Evolutionary conservation across 805 yeast genomes (phyloP).

Genomic region (Metschnikowia santaceciliae): DNA sequence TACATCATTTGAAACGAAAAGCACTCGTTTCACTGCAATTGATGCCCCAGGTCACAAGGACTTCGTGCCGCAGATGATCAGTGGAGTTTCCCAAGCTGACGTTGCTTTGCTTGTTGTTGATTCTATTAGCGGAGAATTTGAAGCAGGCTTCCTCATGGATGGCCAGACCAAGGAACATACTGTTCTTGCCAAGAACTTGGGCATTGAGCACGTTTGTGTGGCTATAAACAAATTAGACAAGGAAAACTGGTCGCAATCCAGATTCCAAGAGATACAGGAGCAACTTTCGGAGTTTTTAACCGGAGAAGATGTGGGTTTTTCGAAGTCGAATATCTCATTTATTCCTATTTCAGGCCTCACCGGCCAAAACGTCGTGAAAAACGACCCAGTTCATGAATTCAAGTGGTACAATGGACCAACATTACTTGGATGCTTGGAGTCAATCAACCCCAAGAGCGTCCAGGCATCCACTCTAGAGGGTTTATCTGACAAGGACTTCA

Average conservation of each 20-base stretch:
- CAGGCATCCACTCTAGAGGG: slow-evolving; percentile 3
- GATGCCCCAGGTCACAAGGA: slow-evolving; percentile 87
- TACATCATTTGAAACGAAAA: slow-evolving; percentile 56
- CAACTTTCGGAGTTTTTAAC: slow-evolving; percentile 50
- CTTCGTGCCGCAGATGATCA: slow-evolving; percentile 82
- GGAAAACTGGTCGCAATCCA: slow-evolving; percentile 49
- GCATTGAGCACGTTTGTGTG: slow-evolving; percentile 56
- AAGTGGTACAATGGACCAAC: slow-evolving; percentile 49
- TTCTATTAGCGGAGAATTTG: slow-evolving; percentile 61
- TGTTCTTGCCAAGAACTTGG: slow-evolving; percentile 60
- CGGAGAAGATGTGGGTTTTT: slow-evolving; percentile 49
- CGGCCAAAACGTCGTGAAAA: slow-evolving; percentile 61
- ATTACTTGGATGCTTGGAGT: slow-evolving; percentile 39
- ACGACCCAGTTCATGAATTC: slow-evolving; percentile 28
- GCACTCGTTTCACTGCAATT: slow-evolving; percentile 59
- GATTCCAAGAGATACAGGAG: slow-evolving; percentile 48
- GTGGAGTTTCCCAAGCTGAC: slow-evolving; percentile 79
- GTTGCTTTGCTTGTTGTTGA: slow-evolving; percentile 71
- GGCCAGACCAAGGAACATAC: slow-evolving; percentile 84
- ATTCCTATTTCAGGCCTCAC: slow-evolving; percentile 68
- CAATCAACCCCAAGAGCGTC: slow-evolving; percentile 15
- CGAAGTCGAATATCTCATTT: slow-evolving; percentile 39
- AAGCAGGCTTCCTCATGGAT: slow-evolving; percentile 58
- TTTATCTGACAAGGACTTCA: slow-evolving; percentile 36
- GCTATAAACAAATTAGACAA: slow-evolving; percentile 72